Base-by-base conservation (phyloP, 2,329 filamentous ascomycete species). In the Monilinia fructicola region DNA sequence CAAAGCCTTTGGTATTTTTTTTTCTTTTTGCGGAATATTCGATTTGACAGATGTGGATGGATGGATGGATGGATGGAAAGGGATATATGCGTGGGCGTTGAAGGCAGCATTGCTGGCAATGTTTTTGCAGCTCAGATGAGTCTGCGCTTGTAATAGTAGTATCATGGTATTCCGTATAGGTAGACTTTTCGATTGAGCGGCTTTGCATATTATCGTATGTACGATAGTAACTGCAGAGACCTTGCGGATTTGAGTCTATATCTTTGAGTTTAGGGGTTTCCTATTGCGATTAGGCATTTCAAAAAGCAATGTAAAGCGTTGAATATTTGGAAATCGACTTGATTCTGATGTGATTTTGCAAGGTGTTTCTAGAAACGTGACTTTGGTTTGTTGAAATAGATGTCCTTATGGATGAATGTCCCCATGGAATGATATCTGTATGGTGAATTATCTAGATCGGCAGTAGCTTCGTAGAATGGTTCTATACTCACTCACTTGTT, bases 41-140 rank as follows among this genome's bases (percentile, higher is more conserved):
- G 42, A 18, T 4, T 23, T 50, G n/a, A 26, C 46, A 50, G 46
- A 50, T 50, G 21, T n/a, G n/a, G n/a, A n/a, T n/a, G n/a, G n/a
- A 18, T 38, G n/a, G 46, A 26, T 38, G 44, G 42, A 50, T 6
- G 31, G 3, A 50, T n/a, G 48, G 35, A 31, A 16, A 50, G n/a
- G 44, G 48, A 7, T 38, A 5, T 14, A 38, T 38, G 31, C 28
- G 7, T 40, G 14, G 28, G 14, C 5, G 21, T 38, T 60, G 44
- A 23, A 40, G 10, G 35, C 1, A 14, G 44, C 31, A 31, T 60
- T 60, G 44, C 44, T 40, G 58, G 58, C 58, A 44, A 50, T 60
- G 28, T 31, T 60, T 48, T 50, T 38, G 58, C n/a, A 44, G 14
- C 58, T 60, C 44, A 60, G 58, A 38, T 50, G 58, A 50, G 58